Evolutionary conservation across 192 early-diverging fungal species (phyloP), one percentile per base, ranked within the genome.

Genomic region (Coemansia sp.): DNA sequence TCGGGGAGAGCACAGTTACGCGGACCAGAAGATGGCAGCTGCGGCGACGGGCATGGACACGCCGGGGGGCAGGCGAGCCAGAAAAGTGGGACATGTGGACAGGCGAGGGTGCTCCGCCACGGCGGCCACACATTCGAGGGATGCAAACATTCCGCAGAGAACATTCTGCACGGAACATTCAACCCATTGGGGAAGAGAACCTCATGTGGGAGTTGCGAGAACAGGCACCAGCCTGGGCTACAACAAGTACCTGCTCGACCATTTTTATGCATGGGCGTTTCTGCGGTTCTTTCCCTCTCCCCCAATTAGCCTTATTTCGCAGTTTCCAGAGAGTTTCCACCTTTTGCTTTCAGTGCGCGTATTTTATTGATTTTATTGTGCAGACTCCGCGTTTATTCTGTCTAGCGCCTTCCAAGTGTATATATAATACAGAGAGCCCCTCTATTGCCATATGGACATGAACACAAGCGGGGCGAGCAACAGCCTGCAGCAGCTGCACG

Each of bases 401-500:
- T 26, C 4, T 26, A 26, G 23, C 23, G 23, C 23, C 23, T 26
- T 26, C 23, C 23, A 26, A 26, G 23, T 26, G 39, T 40, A 14
- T 11, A 11, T 40, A 11, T 7, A 35, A 3, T 14, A 40, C 39
- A 36, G 19, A 53, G 52, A 23, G 28, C 19, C 0, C 39, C 42
- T 14, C 30, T 42, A 40, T 2, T 40, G 11, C 20, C 36, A 41
- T 11, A 59, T 74, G 57, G 52, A 68, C 48, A 67, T 74, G 20
- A 66, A 62, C 57, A 53, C 55, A 10, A 62, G 43, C 33, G 50
- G 41, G 1, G 47, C 48, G 18, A 54, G 53, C 50, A 56, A 31
- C 41, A 56, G 53, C 60, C 59, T 76, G 16, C 72, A 76, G 55
- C 66, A 65, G 38, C 50, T 76, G 55, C 72, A 76, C 41, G 65